These are phyloP conservation scores for Exsudoporus floridanus DNA, from an alignment of 1,284 basidiomycete genomes.

Conservation along the genomic window DNA sequence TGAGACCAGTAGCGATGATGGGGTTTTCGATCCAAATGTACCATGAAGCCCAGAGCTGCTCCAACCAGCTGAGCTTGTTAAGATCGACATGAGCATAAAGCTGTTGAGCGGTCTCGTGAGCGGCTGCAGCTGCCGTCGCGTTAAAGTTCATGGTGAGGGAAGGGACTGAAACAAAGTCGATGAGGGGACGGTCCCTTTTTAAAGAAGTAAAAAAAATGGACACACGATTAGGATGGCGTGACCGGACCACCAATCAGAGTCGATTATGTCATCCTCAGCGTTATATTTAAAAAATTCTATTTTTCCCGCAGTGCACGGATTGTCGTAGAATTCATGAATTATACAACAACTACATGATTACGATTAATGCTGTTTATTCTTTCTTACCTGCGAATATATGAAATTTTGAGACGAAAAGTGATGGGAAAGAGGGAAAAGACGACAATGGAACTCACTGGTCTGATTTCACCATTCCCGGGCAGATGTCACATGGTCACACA, in stretches of 20 bases:
- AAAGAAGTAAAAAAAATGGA: slow-evolving; percentile 10
- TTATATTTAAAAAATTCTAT: no score
- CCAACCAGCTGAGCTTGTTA: slow-evolving; percentile 68
- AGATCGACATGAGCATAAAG: slow-evolving; percentile 66
- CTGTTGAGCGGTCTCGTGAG: slow-evolving; percentile 32
- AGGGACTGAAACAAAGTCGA: background rate
- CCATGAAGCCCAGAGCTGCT: slow-evolving; percentile 81
- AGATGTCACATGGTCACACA: no score
- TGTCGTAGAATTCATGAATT: no score
- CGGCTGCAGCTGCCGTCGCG: slow-evolving; percentile 31
- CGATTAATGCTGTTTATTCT: no score
- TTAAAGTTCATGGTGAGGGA: slow-evolving; percentile 36
- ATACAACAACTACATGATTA: no score
- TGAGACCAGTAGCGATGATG: slow-evolving; percentile 89
- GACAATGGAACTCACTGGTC: no score
- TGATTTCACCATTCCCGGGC: no score
- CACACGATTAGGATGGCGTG: slow-evolving; percentile 22
- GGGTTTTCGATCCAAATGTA: slow-evolving; percentile 89
- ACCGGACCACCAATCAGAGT: slow-evolving; percentile 21
- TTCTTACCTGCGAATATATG: no score
- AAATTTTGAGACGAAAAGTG: no score
- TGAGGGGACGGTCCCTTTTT: slow-evolving; percentile 1
- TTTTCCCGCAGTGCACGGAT: no score
- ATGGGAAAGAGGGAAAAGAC: no score
- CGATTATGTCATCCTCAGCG: slow-evolving; percentile 16